phyloP scores from a whole-genome alignment of 2,329 filamentous ascomycete genomes.

The Metarhizium brunneum region DNA sequence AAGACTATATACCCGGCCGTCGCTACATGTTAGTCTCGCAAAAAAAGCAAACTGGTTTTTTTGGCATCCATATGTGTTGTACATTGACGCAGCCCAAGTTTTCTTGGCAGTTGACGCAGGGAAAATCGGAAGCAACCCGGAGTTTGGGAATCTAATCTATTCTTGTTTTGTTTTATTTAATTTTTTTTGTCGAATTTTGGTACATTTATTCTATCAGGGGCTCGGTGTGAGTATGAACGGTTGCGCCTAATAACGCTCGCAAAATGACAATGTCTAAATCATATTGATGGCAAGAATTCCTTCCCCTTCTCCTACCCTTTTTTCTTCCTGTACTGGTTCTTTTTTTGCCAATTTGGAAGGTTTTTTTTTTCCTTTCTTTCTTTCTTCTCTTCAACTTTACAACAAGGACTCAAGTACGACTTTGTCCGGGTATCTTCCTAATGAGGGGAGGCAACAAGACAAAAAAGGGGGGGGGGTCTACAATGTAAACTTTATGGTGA shows the following conservation, averaged over 20 bases:
- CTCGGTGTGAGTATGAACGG: conserved; percentile 6
- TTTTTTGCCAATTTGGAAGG: conserved; percentile 1
- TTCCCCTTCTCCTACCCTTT: conserved; percentile 1
- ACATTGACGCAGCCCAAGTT: neutral
- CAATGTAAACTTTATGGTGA: neutral
- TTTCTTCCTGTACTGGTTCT: neutral
- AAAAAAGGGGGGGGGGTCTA: neutral
- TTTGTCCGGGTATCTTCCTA: neutral
- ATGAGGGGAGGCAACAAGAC: neutral
- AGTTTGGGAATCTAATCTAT: neutral
- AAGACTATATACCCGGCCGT: conserved; percentile 21
- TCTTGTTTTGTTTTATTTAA: no score
- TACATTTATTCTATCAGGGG: neutral
- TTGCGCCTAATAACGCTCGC: conserved; percentile 2
- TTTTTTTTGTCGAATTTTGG: no score
- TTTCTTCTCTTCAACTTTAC: neutral
- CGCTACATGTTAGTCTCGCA: conserved; percentile 13
- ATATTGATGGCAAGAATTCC: conserved; percentile 5
- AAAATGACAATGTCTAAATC: conserved; percentile 7
- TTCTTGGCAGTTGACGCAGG: neutral
- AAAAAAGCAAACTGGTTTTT: conserved; percentile 1
- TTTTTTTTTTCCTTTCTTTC: no score
- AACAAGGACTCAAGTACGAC: neutral
- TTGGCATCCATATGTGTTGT: neutral
- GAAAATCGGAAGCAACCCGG: neutral